Evolutionary conservation across 179 eudicot genomes (phyloP), one percentile per base, ranked within the genome.

Genomic region (Carnegiea gigantea): DNA sequence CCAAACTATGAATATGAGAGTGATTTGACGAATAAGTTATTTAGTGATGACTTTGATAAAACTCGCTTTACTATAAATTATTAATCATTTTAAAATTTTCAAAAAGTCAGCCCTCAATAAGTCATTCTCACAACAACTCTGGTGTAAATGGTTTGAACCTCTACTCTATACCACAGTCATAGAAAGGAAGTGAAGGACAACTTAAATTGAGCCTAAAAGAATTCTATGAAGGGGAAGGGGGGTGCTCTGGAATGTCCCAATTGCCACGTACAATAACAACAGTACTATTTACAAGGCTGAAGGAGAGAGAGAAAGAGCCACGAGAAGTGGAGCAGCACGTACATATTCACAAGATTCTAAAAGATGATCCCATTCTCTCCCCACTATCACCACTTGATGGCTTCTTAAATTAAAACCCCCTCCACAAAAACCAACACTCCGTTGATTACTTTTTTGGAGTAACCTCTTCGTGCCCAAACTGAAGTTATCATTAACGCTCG

Each of bases 261-360:
- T 70, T 30, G 23, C n/a, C 44, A 36, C n/a, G 15, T 12, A 70
- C 20, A 26, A 10, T 30, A 26, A 0, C 28, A 68, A 44, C 33
- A 36, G 44, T 70, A 70, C 24, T 88, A 86, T 81, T 81, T 87
- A 89, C 87, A 84, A 81, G 26, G 53, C 86, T 75, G 2, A 46
- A 49, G 23, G 70, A 13, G 20, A 43, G 24, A 71, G 36, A 70
- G 2, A 6, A 46, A 11, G 54, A 70, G 75, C 71, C 65, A 70
- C 82, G 33, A 40, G 44, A 77, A 36, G 54, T 82, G 87, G 85
- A 70, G 78, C 81, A 78, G 75, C 79, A 82, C 73, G 80, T 78
- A 36, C 81, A 87, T 87, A 83, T 83, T 89, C 87, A 89, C 88
- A 83, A 77, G 36, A 81, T 28, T 67, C 73, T 81, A 74, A 85